phyloP scores from a whole-genome alignment of 2,329 filamentous ascomycete genomes.

The Meredithiella fracta region DNA sequence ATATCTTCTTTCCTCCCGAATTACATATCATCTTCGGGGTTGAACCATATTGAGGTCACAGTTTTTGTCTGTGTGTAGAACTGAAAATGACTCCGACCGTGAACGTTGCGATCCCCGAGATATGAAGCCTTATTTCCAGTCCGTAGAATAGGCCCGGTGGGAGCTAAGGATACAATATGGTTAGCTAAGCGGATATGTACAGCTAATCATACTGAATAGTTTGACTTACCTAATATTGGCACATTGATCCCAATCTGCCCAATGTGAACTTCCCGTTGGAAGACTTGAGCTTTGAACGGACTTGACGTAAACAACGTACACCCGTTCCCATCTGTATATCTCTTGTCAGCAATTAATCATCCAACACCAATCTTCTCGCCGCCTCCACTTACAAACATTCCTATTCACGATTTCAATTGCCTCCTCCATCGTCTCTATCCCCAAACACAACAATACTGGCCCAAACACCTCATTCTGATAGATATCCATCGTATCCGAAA shows the following conservation, averaged over 20 bases:
- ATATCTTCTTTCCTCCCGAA: not conserved
- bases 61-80: conserved; percentile 18
- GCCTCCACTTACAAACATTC: conserved; percentile 15
- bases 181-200: not conserved
- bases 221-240: conserved; percentile 16
- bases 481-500: conserved; percentile 17
- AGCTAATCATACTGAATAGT: too few relatives aligned
- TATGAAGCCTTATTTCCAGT: conserved; percentile 19
- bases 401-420: conserved; percentile 21
- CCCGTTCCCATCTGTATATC: conserved; percentile 17
- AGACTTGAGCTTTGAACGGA: conserved; percentile 14
- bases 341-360: not conserved
- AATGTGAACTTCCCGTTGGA: conserved; percentile 17
- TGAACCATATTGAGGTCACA: conserved; percentile 16
- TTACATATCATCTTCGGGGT: not conserved
- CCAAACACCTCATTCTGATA: conserved; percentile 21
- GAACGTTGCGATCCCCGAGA: conserved; percentile 16
- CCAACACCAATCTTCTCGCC: not conserved
- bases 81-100: conserved; percentile 15
- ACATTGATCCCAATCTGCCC: conserved; percentile 19
- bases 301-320: conserved; percentile 17
- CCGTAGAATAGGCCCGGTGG: conserved; percentile 15
- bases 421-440: conserved; percentile 17
- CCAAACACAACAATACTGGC: conserved; percentile 17
- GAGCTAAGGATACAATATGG: conserved; percentile 12